Base-by-base conservation (phyloP, 2,329 filamentous ascomycete species). In the Trichoderma brevicompactum region DNA sequence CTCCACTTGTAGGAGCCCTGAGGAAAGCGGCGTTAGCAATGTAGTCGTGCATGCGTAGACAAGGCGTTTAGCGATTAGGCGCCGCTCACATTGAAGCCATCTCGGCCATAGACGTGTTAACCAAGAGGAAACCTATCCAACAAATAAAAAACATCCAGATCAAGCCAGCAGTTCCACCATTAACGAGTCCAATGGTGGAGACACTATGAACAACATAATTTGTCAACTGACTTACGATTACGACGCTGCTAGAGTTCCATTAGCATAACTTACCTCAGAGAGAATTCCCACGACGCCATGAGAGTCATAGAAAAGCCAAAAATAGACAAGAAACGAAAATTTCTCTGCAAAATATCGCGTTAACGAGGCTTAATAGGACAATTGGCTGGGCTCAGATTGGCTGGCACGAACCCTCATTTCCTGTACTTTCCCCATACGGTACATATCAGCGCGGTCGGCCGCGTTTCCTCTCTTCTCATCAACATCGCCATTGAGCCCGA, bases 1-100 rank as follows among this genome's bases (percentile, higher is more conserved):
- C 85, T 23, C 85, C 84, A 7, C 80, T 80, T 0, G 83, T 87
- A 0, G 85, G 85, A 2, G 83, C 83, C 77, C 84, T 84, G 5
- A 79, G 82, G 4, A 58, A 3, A 28, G 2, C 40, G 2, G 43
- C 3, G 5, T 49, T 5, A 38, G 32, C 2, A 7, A n/a, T 5
- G 2, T 1, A 10, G 5, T 3, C 5, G 23, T n/a, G 1, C 12
- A 7, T 34, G 4, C n/a, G 5, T 5, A 28, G 23, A 28, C 23
- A 28, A 5, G 23, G 23, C 23, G 5, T 28, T 28, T 28, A 28
- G 23, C 23, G 32, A 28, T 40, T 17, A 1, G 2, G 2, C 13
- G 15, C 7, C 13, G n/a, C 56, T 49, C 1, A 59, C 56, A 59
- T 59, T 5, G 56, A 59, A 43, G 79, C 80, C 76, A 83, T 81